These are phyloP conservation scores for Colletotrichum graminicola DNA, from an alignment of 2,329 filamentous ascomycete genomes.

Conservation along the genomic window DNA sequence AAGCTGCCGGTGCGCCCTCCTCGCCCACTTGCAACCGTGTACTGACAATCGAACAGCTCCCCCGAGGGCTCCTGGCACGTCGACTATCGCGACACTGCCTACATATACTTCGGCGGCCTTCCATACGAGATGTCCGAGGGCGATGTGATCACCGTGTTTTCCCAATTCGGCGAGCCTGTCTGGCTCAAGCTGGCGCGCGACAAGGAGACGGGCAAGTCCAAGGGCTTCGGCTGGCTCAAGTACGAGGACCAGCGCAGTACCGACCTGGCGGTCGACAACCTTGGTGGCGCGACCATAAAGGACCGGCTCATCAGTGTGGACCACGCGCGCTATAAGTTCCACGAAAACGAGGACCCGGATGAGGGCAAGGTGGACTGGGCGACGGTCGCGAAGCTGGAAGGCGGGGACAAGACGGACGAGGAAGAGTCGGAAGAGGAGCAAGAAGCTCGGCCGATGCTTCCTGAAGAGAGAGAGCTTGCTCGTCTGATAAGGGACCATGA, in stretches of 20 bases:
- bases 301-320: constrained; percentile 88
- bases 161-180: constrained; percentile 94
- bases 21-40: constrained; percentile 1
- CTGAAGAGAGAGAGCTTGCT: constrained; percentile 85
- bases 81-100: constrained; percentile 98
- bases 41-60: constrained; percentile 63
- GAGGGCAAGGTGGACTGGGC: constrained; percentile 71
- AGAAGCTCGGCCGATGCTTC: constrained; percentile 72
- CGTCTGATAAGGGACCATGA: constrained; percentile 84
- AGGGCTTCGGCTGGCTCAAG: constrained; percentile 95
- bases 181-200: constrained; percentile 94
- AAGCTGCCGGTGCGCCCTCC: constrained; percentile 51
- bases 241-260: constrained; percentile 98
- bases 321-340: constrained; percentile 90
- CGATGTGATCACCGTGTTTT: constrained; percentile 96
- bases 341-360: constrained; percentile 79
- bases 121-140: constrained; percentile 95
- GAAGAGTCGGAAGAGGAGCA: constrained; percentile 58
- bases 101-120: constrained; percentile 94
- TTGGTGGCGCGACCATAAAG: constrained; percentile 86
- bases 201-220: constrained; percentile 95
- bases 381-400: constrained; percentile 68
- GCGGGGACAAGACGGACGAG: constrained; percentile 60
- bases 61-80: constrained; percentile 95
- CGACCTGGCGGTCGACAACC: constrained; percentile 94